Evolutionary conservation across 495 filamentous ascomycete genomes (phyloP), one percentile per base, ranked within the genome.

Genomic region (Emericellopsis terricola): DNA sequence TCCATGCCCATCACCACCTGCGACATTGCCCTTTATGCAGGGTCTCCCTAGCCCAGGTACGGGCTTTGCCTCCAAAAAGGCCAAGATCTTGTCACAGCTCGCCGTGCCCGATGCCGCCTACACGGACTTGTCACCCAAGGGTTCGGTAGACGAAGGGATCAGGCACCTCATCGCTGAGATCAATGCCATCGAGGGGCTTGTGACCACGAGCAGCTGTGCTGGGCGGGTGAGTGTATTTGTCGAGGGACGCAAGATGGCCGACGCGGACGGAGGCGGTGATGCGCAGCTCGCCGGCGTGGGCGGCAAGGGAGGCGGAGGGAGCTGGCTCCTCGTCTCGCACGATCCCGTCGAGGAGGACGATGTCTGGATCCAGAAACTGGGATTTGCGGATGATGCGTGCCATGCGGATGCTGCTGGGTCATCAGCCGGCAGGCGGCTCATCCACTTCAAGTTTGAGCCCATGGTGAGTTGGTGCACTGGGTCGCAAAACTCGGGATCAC

Each of bases 361-460:
- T n/a, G 19, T 14, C 17, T 29, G 27, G 35, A 29, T 30, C 27
- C 3, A 23, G 6, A 13, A 11, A 8, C 27, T 29, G 9, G 33
- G 33, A 13, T 10, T 31, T 9, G 6, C 15, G 8, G 35, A 37
- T 19, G 14, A 2, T 9, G 17, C 6, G 19, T 38, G 33, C 29
- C 21, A 39, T 24, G 36, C 43, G 6, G 9, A 13, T 10, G 17
- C 1, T 17, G 31, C 44, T 23, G 43, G 29, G 7, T 14, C 8
- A 6, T 9, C 17, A 3, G 29, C 31, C 33, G 43, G 57, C 28
- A 51, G 50, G 34, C 68, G 79, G 40, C 64, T 83, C 44, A 70
- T 92, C 27, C 82, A 83, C 49, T 80, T 94, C 60, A 86, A 89
- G 51, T 94, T 87, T 47, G 86, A 94, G 49, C 81, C 87, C 20